Conservation (phyloP, 192 early-diverging fungal species). For the Helicostylum pulchrum region DNA sequence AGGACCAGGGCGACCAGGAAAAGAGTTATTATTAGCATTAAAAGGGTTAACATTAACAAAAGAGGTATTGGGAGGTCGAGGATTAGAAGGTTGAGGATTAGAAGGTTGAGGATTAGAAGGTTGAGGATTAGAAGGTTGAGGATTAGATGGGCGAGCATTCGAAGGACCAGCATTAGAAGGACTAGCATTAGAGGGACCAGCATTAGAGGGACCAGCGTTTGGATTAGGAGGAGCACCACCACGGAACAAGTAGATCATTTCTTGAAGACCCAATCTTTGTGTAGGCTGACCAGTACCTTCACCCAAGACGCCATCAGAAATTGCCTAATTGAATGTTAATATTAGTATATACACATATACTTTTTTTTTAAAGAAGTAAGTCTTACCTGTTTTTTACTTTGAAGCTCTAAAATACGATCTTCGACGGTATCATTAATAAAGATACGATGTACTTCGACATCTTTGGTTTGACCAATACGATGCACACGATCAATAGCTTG, state of each 20-base stretch:
- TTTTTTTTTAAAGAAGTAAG: constrained; percentile 2
- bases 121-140: no score
- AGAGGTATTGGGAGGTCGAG: no score
- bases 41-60: no score
- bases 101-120: no score
- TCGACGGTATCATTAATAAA: constrained; percentile 64
- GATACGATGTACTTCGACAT: constrained; percentile 61
- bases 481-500: constrained; percentile 74
- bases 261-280: constrained; percentile 27
- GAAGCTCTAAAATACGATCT: constrained; percentile 65
- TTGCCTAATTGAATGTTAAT: background rate
- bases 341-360: background rate
- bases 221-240: background rate
- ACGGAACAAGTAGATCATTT: constrained; percentile 32
- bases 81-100: no score
- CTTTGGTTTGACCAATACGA: constrained; percentile 65
- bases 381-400: constrained; percentile 54
- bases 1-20: no score
- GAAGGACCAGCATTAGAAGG: no score
- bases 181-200: no score
- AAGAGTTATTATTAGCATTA: no score
- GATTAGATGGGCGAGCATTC: no score
- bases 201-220: background rate
- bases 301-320: constrained; percentile 27
- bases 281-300: constrained; percentile 14